Base-by-base conservation (phyloP, 78 protist species). In the Andalucia godoyi region DNA sequence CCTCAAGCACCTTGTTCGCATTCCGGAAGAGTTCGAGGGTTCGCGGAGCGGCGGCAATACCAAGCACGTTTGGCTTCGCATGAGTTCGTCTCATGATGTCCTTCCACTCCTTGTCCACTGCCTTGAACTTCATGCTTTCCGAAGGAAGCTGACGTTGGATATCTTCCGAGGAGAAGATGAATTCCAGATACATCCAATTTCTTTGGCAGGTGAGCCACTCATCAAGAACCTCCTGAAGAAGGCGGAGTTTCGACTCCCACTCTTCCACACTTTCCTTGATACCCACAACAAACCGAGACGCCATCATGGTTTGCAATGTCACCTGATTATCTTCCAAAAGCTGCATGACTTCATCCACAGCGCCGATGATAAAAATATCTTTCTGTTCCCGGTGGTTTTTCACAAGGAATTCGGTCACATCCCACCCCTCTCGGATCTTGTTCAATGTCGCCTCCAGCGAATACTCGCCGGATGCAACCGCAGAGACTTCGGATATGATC, bases 101-200 rank as follows among this genome's bases (percentile, higher is more conserved):
- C 52, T 30, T 52, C 55, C 53, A 69, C n/a, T 47, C 5, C 43
- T 51, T 49, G 78, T 83, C 68, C 54, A 74, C 62, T 0, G 34
- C 42, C 43, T 49, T 23, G 61, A 84, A 84, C 45, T 0, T 0
- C 73, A 75, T 64, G 43, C 68, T 27, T 59, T 84, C 82, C 4
- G 46, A 3, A 10, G 71, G 81, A 6, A 81, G 72, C 66, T 81
- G 87, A 12, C 59, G 33, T 67, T 75, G 67, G 73, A 84, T 81
- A 34, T 84, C 89, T 23, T 10, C 74, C 13, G 70, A 53, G 2
- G 29, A 13, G 70, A 84, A 84, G 54, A 84, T 80, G 59, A 64
- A 54, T 57, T 79, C 84, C 13, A 84, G 73, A 43, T 76, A 81
- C 80, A 84, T 72, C 85, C 85, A 84, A 29, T 23, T 1, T 70